Evolutionary conservation across 106 monocot species (phyloP).

Genomic region (Agapanthus africanus): DNA sequence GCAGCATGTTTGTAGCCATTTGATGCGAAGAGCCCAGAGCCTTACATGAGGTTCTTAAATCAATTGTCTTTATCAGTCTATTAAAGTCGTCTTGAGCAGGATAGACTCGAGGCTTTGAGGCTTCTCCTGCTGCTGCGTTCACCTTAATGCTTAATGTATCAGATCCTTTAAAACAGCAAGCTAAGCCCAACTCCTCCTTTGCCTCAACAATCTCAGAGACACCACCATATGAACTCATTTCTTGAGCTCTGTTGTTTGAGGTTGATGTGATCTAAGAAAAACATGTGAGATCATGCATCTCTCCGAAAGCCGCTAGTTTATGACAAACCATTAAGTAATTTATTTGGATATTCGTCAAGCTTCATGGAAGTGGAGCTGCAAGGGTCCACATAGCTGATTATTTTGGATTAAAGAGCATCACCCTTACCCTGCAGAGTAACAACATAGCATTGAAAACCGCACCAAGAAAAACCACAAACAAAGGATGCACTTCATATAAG

Average conservation of each 20-base stretch:
- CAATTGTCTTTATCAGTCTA: slow-evolving; percentile 29
- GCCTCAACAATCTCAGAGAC: slow-evolving; percentile 33
- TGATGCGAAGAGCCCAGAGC: slow-evolving; percentile 14
- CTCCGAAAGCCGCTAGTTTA: neutral
- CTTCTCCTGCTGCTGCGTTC: slow-evolving; percentile 15
- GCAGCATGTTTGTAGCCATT: neutral
- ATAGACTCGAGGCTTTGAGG: neutral
- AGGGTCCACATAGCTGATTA: neutral
- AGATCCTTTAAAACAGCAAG: slow-evolving; percentile 10
- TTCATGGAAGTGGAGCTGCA: neutral
- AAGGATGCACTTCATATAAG: neutral
- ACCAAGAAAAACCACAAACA: neutral
- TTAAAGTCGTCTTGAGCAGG: slow-evolving; percentile 18
- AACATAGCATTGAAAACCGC: neutral
- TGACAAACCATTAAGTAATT: neutral
- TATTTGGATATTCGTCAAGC: neutral
- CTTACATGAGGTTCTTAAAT: slow-evolving; percentile 15
- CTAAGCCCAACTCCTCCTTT: slow-evolving; percentile 13
- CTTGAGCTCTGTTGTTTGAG: neutral
- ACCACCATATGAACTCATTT: slow-evolving; percentile 1
- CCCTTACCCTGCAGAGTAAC: neutral
- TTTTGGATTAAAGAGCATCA: neutral
- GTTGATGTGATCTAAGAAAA: neutral
- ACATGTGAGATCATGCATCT: neutral
- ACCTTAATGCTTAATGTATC: slow-evolving; percentile 9